Conservation (phyloP, 208 protist genomes). For the Leishmania guyanensis region DNA sequence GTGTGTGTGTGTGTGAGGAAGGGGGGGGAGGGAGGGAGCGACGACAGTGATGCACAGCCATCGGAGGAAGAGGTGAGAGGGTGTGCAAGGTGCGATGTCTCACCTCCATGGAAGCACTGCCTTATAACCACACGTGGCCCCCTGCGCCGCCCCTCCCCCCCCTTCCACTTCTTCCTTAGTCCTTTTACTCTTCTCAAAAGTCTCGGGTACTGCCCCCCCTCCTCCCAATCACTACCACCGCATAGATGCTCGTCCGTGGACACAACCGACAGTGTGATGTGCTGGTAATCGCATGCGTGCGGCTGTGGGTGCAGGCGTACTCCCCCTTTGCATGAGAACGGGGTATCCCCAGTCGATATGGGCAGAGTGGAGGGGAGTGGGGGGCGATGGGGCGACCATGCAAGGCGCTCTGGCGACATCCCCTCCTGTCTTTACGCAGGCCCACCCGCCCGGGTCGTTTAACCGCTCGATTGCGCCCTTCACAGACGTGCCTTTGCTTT, state of each 20-base stretch:
- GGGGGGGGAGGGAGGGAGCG: not conserved
- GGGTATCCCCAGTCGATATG: not conserved
- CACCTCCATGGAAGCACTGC: not conserved
- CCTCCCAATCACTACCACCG: not conserved
- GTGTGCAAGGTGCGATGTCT: not conserved
- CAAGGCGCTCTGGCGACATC: not conserved
- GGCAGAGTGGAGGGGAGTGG: not conserved
- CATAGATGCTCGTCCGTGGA: not conserved
- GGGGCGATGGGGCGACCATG: not conserved
- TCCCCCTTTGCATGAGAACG: not conserved
- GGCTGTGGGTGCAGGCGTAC: not conserved
- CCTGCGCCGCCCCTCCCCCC: too few relatives aligned
- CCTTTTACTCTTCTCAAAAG: too few relatives aligned
- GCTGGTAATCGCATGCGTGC: not conserved
- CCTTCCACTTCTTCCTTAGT: too few relatives aligned
- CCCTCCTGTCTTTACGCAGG: not conserved
- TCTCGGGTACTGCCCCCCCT: not conserved
- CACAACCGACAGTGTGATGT: not conserved
- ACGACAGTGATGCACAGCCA: not conserved
- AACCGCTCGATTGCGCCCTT: too few relatives aligned
- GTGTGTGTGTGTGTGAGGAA: not conserved
- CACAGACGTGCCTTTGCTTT: too few relatives aligned
- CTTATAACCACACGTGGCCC: too few relatives aligned
- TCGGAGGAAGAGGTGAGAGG: not conserved
- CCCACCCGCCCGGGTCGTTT: not conserved